Conservation (phyloP, 2,329 filamentous ascomycete species). For the Hypoxylon sp. region DNA sequence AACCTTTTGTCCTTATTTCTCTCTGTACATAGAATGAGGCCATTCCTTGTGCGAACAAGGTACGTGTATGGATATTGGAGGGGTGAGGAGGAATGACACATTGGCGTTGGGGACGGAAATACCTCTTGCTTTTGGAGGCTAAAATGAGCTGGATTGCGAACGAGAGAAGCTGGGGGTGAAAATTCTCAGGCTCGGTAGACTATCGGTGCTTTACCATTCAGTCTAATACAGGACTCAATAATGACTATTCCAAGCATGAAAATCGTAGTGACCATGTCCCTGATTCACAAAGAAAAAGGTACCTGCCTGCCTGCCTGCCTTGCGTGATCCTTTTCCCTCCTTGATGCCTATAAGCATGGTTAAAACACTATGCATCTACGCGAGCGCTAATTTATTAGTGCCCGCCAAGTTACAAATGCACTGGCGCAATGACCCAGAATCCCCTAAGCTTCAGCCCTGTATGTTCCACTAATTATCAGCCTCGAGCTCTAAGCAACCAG, state of each 20-base stretch:
- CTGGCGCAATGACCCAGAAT: slow-evolving; percentile 9
- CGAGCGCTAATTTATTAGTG: slow-evolving; percentile 11
- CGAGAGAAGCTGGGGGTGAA: not conserved
- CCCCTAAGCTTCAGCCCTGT: slow-evolving; percentile 32
- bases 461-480: slow-evolving; percentile 38
- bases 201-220: slow-evolving; percentile 10
- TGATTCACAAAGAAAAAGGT: not conserved
- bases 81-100: not conserved
- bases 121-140: slow-evolving; percentile 43
- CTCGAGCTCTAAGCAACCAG: slow-evolving; percentile 29
- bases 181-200: slow-evolving; percentile 2
- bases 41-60: slow-evolving; percentile 23
- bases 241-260: slow-evolving; percentile 6
- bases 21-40: slow-evolving; percentile 42
- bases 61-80: slow-evolving; percentile 10
- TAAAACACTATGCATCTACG: slow-evolving; percentile 18
- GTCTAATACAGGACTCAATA: slow-evolving; percentile 23
- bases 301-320: not conserved
- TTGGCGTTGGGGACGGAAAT: slow-evolving; percentile 41
- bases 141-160: slow-evolving; percentile 22
- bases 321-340: not conserved
- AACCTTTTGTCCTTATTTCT: slow-evolving; percentile 5
- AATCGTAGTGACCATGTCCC: not conserved
- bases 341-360: slow-evolving; percentile 2
- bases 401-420: not conserved